Evolutionary conservation across 2,329 filamentous ascomycete genomes (phyloP), one percentile per base, ranked within the genome.

Genomic region (Zopfia rhizophila): DNA sequence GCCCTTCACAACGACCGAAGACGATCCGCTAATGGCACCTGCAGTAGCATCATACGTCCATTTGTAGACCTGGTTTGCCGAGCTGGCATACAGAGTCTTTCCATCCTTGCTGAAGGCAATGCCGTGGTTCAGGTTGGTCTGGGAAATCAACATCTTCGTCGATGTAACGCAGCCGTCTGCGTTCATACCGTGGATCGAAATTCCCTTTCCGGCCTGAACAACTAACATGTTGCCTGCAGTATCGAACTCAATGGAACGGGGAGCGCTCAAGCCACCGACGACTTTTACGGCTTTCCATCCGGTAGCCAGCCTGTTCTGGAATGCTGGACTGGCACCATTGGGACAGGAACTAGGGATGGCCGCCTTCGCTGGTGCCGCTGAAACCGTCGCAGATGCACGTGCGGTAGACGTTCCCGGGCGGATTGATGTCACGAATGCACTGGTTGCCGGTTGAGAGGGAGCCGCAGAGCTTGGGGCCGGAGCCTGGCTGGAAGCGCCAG

Each of bases 1-100:
- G 83, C 90, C 89, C 53, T 83, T 84, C 28, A 74, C 74, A 38
- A 91, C 75, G 3, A 90, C 57, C 1, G 79, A 81, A 40, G 66
- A 69, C 43, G 74, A 76, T 45, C 72, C 73, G n/a, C n/a, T n/a
- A 23, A 83, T 73, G 5, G 78, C 77, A 24, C 65, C 71, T 8
- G 65, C 66, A 3, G 68, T 61, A 16, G 81, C 70, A 56, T 88
- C 78, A 64, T 91, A 91, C 13, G 75, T 65, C 83, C 85, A 90
- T 4, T 81, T 75, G 61, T 78, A 86, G 21, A 86, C 84, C 7
- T 77, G 73, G 24, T 81, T 77, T 22, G 78, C 68, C 3, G 78
- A 81, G 1, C 86, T 88, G 12, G 76, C 78, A 54, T 79, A 81
- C 5, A 82, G 65, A 4, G 73, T 78, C 32, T 62, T 73, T 8